These are phyloP conservation scores for Populus hybrid DNA, from an alignment of 441 rosid genomes.

Conservation along the genomic window DNA sequence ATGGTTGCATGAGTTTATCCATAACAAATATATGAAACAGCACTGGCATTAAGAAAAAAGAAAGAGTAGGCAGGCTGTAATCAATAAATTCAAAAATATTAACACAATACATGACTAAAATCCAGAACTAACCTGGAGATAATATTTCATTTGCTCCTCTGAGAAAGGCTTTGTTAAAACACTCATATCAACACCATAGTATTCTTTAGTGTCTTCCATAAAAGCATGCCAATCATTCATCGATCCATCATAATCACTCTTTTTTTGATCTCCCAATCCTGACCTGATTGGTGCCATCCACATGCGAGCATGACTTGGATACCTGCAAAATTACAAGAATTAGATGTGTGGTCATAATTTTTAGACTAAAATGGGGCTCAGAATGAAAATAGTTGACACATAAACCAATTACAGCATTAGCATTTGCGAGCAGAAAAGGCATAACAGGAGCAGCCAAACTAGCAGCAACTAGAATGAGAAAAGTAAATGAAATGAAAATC, in stretches of 20 bases:
- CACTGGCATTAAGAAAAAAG: not conserved
- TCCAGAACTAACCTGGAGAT: conserved; percentile 59
- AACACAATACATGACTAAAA: not conserved
- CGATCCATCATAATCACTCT: conserved; percentile 59
- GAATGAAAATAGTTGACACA: not conserved
- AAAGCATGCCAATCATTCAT: conserved; percentile 90
- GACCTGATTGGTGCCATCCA: conserved; percentile 93
- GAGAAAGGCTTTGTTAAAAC: conserved; percentile 63
- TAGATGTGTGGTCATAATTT: not conserved
- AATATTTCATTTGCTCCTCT: conserved; percentile 85
- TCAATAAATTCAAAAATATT: not conserved
- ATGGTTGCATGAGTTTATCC: not conserved
- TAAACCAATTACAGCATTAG: not conserved
- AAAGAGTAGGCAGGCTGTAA: not conserved
- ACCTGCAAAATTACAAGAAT: conserved; percentile 42
- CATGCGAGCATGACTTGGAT: conserved; percentile 99
- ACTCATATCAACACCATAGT: conserved; percentile 87
- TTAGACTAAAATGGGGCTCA: not conserved
- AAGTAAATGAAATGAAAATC: not conserved
- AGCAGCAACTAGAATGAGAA: not conserved
- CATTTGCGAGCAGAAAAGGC: not conserved
- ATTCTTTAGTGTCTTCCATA: conserved; percentile 52
- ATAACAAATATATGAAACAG: not conserved
- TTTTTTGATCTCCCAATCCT: conserved; percentile 61
- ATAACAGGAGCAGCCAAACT: not conserved